Base-by-base conservation (phyloP, 108 stramenopile genomes). In the Hondaea fermentalgiana region DNA sequence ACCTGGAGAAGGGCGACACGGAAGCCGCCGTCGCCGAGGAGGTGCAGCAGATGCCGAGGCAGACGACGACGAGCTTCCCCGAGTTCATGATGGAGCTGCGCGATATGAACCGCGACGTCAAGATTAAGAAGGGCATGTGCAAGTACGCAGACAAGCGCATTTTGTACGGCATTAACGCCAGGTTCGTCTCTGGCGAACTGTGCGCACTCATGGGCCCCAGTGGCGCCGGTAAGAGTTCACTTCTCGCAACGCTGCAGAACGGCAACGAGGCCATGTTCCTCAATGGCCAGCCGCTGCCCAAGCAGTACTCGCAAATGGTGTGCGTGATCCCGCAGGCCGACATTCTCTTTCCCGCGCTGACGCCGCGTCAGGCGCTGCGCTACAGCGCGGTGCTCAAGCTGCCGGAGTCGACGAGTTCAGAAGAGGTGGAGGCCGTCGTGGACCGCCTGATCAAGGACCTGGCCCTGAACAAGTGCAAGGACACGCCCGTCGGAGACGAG, bases 251-350 rank as follows among this genome's bases (percentile, higher is more conserved):
- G 44, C 51, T 90, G 72, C 58, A 72, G 47, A 60, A 87, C 19
- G 28, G 47, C 23, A 57, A 53, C 47, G 57, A 44, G 19, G n/a
- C 42, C 19, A 42, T 88, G 16, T n/a, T 42, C 19, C 42, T 89
- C 29, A 60, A 88, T 49, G 89, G 89, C 29, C 5, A n/a, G 43
- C 49, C 21, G 58, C 16, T 21, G 10, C 49, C 64, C 44, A 60
- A 89, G 23, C n/a, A 87, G 28, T 87, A 57, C 55, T n/a, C 19
- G 29, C 16, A 47, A 19, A 17, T 87, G 55, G 16, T 76, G 47
- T 89, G 89, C 28, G 88, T 90, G 45, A 91, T 93, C 28, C 92
- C 92, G 5, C 92, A 93, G 72, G 92, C 91, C 17, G 92, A 93
- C 87, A 88, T 92, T 59, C 76, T 93, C 88, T 72, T 90, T 72